Base-by-base conservation (phyloP, 1,139 yeast genomes). In the Sugiyamaella sp. region DNA sequence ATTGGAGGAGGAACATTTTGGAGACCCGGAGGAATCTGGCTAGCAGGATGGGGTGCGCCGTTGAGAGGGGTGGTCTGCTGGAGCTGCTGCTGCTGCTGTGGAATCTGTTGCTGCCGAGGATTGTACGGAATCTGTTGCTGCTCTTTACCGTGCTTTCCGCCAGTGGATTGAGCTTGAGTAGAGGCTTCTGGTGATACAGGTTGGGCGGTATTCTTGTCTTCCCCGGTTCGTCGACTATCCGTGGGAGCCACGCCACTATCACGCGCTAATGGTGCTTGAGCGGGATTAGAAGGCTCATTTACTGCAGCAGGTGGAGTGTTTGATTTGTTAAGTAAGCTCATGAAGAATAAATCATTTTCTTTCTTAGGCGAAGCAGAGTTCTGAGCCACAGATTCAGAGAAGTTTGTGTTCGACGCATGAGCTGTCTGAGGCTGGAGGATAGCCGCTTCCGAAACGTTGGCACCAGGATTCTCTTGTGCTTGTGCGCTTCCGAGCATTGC, bases 281-380 rank as follows among this genome's bases (percentile, higher is more conserved):
- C 24, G 4, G 49, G 8, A 12, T 27, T 46, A 16, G 42, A 22
- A 20, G 16, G n/a, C 37, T 46, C 49, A 24, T 25, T 46, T 12
- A 37, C 35, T n/a, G 32, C 46, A 29, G 50, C 22, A 21, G 49
- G 24, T 4, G 51, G 39, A 19, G 55, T 10, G 29, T 48, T 50
- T 40, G 60, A 49, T 49, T 64, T 66, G 46, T 63, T 60, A 40
- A 67, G 55, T 20, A 67, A 54, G 39, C 69, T 65, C 59, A 60
- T 60, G 53, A 67, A 66, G 46, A 67, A 66, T 9, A 61, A 57
- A 51, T 67, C 69, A 54, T 67, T 64, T 17, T 57, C 62, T 16
- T 57, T 44, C 22, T 44, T 44, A 21, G 48, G 48, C 2, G 48
- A 44, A 16, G 39, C 14, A 3, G n/a, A 2, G 9, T 37, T 6